Conservation (phyloP, 257 asterid genomes). For the Lavandula angustifolia region DNA sequence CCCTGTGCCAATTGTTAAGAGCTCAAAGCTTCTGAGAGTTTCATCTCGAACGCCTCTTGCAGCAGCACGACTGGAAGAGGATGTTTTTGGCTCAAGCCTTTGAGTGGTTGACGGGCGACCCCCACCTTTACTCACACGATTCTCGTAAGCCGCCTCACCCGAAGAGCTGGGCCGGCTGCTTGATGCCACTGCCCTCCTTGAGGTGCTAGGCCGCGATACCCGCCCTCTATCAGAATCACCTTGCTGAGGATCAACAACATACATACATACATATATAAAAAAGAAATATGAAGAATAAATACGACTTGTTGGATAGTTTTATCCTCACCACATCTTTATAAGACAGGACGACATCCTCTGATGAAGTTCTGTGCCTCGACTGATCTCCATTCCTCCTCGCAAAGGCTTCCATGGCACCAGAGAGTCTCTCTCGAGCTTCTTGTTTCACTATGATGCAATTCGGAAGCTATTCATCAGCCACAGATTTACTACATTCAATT, state of each 20-base stretch:
- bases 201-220: constrained; percentile 55
- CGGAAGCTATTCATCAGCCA: constrained; percentile 14
- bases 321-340: constrained; percentile 67
- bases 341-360: constrained; percentile 55
- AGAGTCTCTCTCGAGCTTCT: constrained; percentile 59
- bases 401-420: constrained; percentile 66
- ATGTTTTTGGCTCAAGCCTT: constrained; percentile 64
- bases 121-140: constrained; percentile 49
- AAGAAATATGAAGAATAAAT: too few species aligned
- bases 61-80: constrained; percentile 59
- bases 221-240: constrained; percentile 62
- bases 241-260: constrained; percentile 46
- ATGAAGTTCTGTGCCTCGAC: constrained; percentile 54
- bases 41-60: constrained; percentile 72
- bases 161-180: constrained; percentile 78
- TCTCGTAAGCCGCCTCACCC: constrained; percentile 67
- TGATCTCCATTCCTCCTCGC: constrained; percentile 58
- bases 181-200: constrained; percentile 63
- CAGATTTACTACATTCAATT: constrained; percentile 4
- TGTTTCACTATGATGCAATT: constrained; percentile 52
- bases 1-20: constrained; percentile 72
- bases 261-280: background rate
- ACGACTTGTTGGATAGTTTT: background rate
- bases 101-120: constrained; percentile 56
- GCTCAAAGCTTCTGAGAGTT: constrained; percentile 77